Base-by-base conservation (phyloP, 345 rosid species). In the Citrus sp. region DNA sequence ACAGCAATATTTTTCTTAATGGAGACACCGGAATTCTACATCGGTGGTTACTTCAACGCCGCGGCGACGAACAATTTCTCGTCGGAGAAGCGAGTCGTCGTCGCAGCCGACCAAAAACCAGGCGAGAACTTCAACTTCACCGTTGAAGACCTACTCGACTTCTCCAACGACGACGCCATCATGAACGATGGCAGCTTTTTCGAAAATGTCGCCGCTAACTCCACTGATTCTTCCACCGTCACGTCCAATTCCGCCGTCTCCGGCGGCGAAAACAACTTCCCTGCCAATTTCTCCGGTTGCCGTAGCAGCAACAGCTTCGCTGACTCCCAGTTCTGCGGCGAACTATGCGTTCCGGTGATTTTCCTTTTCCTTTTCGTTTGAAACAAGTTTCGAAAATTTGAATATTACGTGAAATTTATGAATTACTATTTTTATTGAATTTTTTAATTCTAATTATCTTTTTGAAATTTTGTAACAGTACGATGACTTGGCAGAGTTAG, bases 401-500 rank as follows among this genome's bases (percentile, higher is more conserved):
- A 35, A 35, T 58, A 22, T 7, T 14, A 22, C 34, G 4, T 34
- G 24, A 32, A 64, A 49, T 75, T 49, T 6, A 14, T 6, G 8
- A 65, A 28, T 13, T 65, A 1, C 5, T 7, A 9, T 1, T 19
- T 37, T 40, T 49, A 49, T 4, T 9, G 9, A 7, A 27, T 40
- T 2, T 9, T 18, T 28, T 16, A 16, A 25, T 25, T 25, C 12
- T 10, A 24, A 25, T 61, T 61, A 7, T 32, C 30, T 7, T 32
- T 71, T 61, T 62, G 37, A 64, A 78, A 30, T 14, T 16, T 40
- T 6, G 18, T 46, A 79, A 63, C 87, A 92, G 96, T 87, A 80
- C 25, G 97, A 90, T 37, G 97, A 92, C 60, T 34, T 89, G 91
- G 91, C 91, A 12, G 92, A 92, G 84, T 89, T 92, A 14, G 97